Conservation (phyloP, 2,329 filamentous ascomycete genomes). For the Didymellaceae sp. region DNA sequence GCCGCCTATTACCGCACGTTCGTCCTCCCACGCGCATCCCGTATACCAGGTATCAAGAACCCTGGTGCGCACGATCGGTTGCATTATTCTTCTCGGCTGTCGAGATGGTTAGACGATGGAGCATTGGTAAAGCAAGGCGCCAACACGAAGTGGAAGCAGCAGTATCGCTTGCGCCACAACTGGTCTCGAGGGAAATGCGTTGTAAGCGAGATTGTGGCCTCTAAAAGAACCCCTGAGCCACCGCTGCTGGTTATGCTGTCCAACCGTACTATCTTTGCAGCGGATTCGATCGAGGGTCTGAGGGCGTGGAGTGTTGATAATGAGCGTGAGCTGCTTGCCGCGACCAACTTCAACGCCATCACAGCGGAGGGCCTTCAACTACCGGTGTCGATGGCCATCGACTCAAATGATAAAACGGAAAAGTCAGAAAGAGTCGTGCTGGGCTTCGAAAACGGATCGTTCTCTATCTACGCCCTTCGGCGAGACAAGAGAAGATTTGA, state of each 20-base stretch:
- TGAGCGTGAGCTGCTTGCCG: conserved; percentile 65
- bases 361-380: conserved; percentile 27
- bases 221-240: conserved; percentile 59
- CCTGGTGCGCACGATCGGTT: conserved; percentile 47
- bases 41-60: conserved; percentile 71
- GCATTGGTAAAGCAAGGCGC: conserved; percentile 59
- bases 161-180: conserved; percentile 88
- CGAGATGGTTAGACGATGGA: conserved; percentile 68
- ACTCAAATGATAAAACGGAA: conserved; percentile 43
- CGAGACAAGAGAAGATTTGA: conserved; percentile 53
- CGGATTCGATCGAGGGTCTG: conserved; percentile 71
- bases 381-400: conserved; percentile 72
- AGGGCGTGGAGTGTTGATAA: conserved; percentile 77
- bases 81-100: conserved; percentile 61
- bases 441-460: conserved; percentile 58
- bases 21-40: conserved; percentile 78
- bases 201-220: conserved; percentile 76
- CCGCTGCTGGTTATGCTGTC: conserved; percentile 77
- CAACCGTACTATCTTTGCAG: conserved; percentile 79
- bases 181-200: conserved; percentile 85
- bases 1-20: conserved; percentile 86
- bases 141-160: conserved; percentile 79
- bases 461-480: conserved; percentile 69
- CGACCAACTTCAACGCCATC: conserved; percentile 33
- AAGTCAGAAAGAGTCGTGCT: conserved; percentile 43